phyloP scores from a whole-genome alignment of 2,329 filamentous ascomycete species.

The Colletotrichum sp. region DNA sequence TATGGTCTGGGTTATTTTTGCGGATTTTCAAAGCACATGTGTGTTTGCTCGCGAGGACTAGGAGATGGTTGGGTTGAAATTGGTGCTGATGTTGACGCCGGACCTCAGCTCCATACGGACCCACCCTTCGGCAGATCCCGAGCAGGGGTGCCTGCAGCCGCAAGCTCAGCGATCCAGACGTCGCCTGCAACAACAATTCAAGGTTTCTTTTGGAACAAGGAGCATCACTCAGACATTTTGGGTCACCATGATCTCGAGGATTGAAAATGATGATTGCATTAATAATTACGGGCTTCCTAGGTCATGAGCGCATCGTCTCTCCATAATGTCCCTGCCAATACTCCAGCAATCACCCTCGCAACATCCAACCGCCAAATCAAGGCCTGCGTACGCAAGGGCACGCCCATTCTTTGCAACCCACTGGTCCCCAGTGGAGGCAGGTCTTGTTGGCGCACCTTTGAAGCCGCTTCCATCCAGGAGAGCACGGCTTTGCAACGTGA shows the following conservation, averaged over 20 bases:
- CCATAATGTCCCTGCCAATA: background rate
- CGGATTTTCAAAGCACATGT: background rate
- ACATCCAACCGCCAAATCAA: background rate
- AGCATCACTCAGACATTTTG: background rate
- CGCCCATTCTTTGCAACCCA: fast-evolving
- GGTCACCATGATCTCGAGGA: background rate
- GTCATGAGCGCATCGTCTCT: background rate
- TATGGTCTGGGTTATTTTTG: background rate
- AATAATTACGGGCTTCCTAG: background rate
- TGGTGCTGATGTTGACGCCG: slow-evolving; percentile 7
- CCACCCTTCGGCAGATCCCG: background rate
- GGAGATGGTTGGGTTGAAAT: background rate
- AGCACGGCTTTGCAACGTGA: no score
- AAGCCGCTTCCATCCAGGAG: no score
- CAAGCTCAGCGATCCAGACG: background rate
- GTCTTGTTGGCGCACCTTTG: no score
- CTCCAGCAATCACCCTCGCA: background rate
- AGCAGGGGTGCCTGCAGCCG: background rate
- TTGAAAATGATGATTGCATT: background rate
- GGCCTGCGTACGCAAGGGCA: background rate
- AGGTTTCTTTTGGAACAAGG: background rate
- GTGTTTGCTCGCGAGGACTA: no score
- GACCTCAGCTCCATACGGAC: background rate
- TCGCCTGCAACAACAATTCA: background rate
- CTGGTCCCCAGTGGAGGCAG: no score